phyloP scores from a whole-genome alignment of 1,284 basidiomycete species.

The Fomitopsis palustris region DNA sequence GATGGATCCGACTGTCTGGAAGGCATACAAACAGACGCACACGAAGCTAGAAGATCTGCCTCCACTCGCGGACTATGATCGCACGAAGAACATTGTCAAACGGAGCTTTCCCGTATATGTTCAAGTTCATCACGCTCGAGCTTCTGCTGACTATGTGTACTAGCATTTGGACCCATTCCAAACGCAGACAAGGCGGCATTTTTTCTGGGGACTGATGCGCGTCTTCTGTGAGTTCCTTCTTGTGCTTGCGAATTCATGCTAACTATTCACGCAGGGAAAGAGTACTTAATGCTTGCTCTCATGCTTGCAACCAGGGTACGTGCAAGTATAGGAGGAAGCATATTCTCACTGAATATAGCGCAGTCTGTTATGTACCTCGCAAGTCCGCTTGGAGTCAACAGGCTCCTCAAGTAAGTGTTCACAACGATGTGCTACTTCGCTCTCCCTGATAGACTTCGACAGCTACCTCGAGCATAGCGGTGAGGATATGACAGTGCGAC shows the following conservation, averaged over 20 bases:
- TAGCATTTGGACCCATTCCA: constrained; percentile 30
- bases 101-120: constrained; percentile 27
- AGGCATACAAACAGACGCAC: constrained; percentile 26
- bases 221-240: constrained; percentile 16
- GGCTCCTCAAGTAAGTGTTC: constrained; percentile 30
- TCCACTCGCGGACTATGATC: constrained; percentile 46
- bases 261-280: constrained; percentile 6
- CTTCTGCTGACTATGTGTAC: not conserved
- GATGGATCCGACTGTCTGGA: constrained; percentile 29
- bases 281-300: constrained; percentile 16
- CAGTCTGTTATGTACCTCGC: constrained; percentile 29
- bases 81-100: constrained; percentile 35
- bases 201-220: constrained; percentile 25
- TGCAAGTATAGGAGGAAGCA: not conserved
- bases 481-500: constrained; percentile 33
- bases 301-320: constrained; percentile 17
- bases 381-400: constrained; percentile 41
- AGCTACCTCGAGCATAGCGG: constrained; percentile 42
- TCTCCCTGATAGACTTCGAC: not conserved
- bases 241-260: not conserved
- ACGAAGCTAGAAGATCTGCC: constrained; percentile 34
- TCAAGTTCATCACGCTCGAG: not conserved
- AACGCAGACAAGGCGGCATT: constrained; percentile 17
- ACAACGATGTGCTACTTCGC: not conserved
- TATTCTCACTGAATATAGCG: not conserved